Percentiles rank a stretch among this genome's conserved stretches.
phyloP scores from a whole-genome alignment of 2,329 filamentous ascomycete species.

The Arachnopeziza araneosa region DNA sequence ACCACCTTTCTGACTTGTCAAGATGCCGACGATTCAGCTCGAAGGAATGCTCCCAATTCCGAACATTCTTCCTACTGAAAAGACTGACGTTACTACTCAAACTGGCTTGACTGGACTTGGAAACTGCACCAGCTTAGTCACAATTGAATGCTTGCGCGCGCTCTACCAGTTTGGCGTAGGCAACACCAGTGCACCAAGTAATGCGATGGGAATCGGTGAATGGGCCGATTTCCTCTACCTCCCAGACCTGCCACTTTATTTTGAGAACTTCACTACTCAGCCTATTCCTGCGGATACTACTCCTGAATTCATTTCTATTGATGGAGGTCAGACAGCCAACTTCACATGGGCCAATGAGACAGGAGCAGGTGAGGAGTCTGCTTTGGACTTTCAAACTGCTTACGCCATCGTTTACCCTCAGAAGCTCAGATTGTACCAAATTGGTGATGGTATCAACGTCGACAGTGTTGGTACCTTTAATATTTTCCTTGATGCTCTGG shows the following conservation, averaged over 20 bases:
- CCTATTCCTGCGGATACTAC: conserved; percentile 36
- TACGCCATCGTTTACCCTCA: conserved; percentile 2
- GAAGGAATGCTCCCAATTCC: conserved; percentile 14
- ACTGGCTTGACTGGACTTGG: conserved; percentile 7
- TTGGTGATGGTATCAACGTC: conserved; percentile 24
- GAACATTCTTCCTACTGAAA: conserved; percentile 4
- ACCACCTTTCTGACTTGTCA: not conserved
- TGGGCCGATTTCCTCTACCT: conserved; percentile 48
- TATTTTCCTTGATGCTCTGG: conserved; percentile 32
- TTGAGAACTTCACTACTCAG: conserved; percentile 37
- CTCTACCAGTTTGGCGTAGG: conserved; percentile 43
- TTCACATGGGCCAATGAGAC: conserved; percentile 22
- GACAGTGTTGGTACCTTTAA: conserved; percentile 5
- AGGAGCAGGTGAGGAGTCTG: conserved; percentile 19
- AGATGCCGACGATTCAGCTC: conserved; percentile 19
- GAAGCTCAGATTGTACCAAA: conserved; percentile 41
- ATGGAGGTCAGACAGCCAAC: conserved; percentile 29
- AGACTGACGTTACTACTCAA: not conserved
- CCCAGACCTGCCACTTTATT: conserved; percentile 42
- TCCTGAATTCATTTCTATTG: conserved; percentile 29
- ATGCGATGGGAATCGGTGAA: conserved; percentile 48
- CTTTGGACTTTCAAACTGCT: conserved; percentile 23
- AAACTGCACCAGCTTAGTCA: conserved; percentile 48
- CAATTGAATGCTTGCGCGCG: conserved; percentile 47
- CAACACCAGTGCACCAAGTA: conserved; percentile 32